A percentile compares a stretch with the other conserved stretches of the same genome.
phyloP scores from a whole-genome alignment of 2,329 filamentous ascomycete genomes.

The Dactylellina haptotyla region DNA sequence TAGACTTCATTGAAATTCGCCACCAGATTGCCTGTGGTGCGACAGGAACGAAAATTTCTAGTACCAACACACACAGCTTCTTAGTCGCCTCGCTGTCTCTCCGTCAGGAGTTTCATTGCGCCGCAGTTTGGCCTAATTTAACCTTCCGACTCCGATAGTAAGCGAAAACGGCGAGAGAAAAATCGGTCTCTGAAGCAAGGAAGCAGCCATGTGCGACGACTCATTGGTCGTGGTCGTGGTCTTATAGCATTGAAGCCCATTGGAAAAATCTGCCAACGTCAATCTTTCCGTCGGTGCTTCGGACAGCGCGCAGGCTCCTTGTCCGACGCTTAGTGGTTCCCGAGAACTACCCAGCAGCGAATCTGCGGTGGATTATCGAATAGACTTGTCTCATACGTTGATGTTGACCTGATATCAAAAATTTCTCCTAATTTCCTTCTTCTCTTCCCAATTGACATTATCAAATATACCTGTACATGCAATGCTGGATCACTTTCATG shows the following conservation, averaged over 20 bases:
- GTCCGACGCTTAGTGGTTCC: slow-evolving; percentile 1
- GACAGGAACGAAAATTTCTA: slow-evolving; percentile 20
- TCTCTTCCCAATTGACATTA: background rate
- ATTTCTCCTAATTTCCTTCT: too few species aligned
- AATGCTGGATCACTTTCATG: slow-evolving; percentile 1
- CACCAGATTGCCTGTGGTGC: slow-evolving; percentile 49
- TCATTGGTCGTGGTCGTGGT: background rate
- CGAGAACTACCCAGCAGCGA: too few species aligned
- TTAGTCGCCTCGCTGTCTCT: slow-evolving; percentile 9
- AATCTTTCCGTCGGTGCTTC: slow-evolving; percentile 3
- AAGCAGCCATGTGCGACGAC: slow-evolving; percentile 8
- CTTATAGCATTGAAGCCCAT: background rate
- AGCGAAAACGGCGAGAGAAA: slow-evolving; percentile 45
- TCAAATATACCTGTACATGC: slow-evolving; percentile 1
- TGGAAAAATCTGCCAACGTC: background rate
- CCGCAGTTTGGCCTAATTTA: background rate
- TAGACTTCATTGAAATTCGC: slow-evolving; percentile 30
- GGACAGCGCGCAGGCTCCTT: slow-evolving; percentile 28
- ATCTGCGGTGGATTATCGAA: too few species aligned
- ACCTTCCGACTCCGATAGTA: slow-evolving; percentile 41
- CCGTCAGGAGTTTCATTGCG: background rate
- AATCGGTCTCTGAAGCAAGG: slow-evolving; percentile 8
- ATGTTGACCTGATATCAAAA: background rate
- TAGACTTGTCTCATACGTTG: background rate
- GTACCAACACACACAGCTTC: slow-evolving; percentile 6